Conservation (phyloP, 1,284 basidiomycete species). For the Trichosporon sp. region DNA sequence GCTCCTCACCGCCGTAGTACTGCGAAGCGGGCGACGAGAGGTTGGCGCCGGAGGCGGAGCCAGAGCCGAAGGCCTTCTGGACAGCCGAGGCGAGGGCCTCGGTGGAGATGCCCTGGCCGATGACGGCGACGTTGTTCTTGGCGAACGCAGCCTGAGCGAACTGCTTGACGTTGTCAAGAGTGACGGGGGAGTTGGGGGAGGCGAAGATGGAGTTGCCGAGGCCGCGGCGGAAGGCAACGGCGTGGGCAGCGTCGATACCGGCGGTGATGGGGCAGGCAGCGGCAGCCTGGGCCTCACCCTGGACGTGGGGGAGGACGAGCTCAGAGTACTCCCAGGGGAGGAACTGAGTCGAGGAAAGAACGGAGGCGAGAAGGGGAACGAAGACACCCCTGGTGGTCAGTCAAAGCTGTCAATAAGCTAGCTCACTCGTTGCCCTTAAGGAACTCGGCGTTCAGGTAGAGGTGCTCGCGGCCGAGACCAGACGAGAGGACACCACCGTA, state of each 20-base stretch:
- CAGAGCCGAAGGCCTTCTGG: conserved; percentile 59
- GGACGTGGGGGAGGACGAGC: conserved; percentile 70
- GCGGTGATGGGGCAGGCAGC: conserved; percentile 57
- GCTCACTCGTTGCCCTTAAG: conserved; percentile 93
- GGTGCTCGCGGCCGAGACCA: conserved; percentile 79
- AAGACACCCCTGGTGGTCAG: conserved; percentile 63
- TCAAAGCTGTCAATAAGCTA: not conserved
- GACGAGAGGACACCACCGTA: conserved; percentile 89
- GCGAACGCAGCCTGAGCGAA: conserved; percentile 68
- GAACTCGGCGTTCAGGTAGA: conserved; percentile 90
- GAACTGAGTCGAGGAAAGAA: conserved; percentile 75
- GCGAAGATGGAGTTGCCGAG: conserved; percentile 85
- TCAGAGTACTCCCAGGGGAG: conserved; percentile 79
- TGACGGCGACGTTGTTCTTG: conserved; percentile 71
- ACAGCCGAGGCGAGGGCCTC: conserved; percentile 65
- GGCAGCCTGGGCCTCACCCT: conserved; percentile 64
- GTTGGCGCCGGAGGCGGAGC: conserved; percentile 41
- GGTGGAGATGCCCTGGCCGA: conserved; percentile 78
- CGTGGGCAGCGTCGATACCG: conserved; percentile 69
- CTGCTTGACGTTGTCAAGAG: conserved; percentile 61
- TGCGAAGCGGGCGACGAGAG: conserved; percentile 36
- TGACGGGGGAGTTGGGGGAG: conserved; percentile 60
- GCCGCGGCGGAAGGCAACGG: conserved; percentile 81
- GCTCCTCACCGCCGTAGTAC: conserved; percentile 82
- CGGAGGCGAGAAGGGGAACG: conserved; percentile 75